These are phyloP conservation scores for Pleurotus djamor DNA, from an alignment of 768 basidiomycete species.

Conservation along the genomic window DNA sequence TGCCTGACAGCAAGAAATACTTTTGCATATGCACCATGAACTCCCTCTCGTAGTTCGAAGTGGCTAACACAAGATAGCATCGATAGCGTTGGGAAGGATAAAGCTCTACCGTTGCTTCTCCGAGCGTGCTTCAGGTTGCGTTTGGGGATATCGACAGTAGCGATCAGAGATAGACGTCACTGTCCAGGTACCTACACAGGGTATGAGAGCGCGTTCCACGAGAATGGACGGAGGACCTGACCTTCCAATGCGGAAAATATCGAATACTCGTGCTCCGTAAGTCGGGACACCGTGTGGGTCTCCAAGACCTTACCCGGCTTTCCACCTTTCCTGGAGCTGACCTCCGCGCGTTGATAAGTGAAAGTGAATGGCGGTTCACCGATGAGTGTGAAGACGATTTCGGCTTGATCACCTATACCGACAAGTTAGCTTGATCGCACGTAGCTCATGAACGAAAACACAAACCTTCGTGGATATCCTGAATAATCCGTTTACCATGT, in stretches of 20 bases:
- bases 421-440: neutral
- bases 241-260: slow-evolving; percentile 93
- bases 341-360: slow-evolving; percentile 86
- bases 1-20: too few relatives aligned
- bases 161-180: slow-evolving; percentile 90
- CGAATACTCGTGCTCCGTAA: slow-evolving; percentile 76
- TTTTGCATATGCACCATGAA: too few relatives aligned
- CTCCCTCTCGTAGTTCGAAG: neutral
- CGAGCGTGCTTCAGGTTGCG: slow-evolving; percentile 46
- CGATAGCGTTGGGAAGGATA: slow-evolving; percentile 21
- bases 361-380: slow-evolving; percentile 97
- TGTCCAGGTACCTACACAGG: slow-evolving; percentile 75
- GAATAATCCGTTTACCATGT: slow-evolving; percentile 76
- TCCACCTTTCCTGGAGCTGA: slow-evolving; percentile 62
- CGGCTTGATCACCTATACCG: slow-evolving; percentile 80
- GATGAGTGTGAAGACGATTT: slow-evolving; percentile 85
- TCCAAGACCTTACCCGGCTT: slow-evolving; percentile 81
- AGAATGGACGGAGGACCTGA: slow-evolving; percentile 22
- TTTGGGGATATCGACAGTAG: slow-evolving; percentile 86
- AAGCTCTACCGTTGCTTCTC: slow-evolving; percentile 28
- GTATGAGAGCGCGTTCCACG: neutral
- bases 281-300: slow-evolving; percentile 85
- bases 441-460: neutral
- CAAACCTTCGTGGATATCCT: slow-evolving; percentile 88
- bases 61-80: neutral